A percentile compares a stretch with the other conserved stretches of the same genome.
phyloP scores from a whole-genome alignment of 169 alveolate species.

The Plasmodium malariae region DNA sequence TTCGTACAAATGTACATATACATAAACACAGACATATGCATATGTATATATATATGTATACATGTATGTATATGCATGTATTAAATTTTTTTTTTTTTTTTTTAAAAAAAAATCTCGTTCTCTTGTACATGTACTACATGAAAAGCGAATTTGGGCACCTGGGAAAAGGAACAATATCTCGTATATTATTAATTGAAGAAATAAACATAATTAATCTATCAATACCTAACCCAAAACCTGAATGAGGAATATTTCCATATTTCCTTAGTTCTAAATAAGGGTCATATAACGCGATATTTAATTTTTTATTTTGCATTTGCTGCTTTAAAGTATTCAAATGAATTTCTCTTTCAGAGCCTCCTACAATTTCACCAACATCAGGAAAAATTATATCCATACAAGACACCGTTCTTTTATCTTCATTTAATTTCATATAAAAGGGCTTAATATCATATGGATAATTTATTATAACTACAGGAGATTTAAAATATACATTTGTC shows the following conservation, averaged over 20 bases:
- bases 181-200: slow-evolving; percentile 97
- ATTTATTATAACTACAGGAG: slow-evolving; percentile 85
- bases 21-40: neutral
- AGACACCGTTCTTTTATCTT: slow-evolving; percentile 95
- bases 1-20: neutral
- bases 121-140: slow-evolving; percentile 12
- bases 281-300: slow-evolving; percentile 86
- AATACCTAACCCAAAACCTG: slow-evolving; percentile 99
- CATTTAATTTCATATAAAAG: slow-evolving; percentile 94
- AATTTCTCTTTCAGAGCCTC: slow-evolving; percentile 97
- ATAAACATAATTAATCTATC: slow-evolving; percentile 97
- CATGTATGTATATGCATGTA: neutral
- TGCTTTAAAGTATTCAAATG: slow-evolving; percentile 50
- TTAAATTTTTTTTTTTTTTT: neutral
- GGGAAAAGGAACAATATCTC: slow-evolving; percentile 99
- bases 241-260: slow-evolving; percentile 97
- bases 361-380: slow-evolving; percentile 96
- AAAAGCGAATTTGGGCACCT: slow-evolving; percentile 84
- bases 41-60: neutral
- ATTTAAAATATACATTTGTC: slow-evolving; percentile 88
- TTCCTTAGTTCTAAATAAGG: slow-evolving; percentile 94
- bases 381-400: slow-evolving; percentile 98
- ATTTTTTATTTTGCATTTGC: slow-evolving; percentile 88
- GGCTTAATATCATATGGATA: slow-evolving; percentile 94
- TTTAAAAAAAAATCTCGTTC: neutral